These are phyloP conservation scores for Ceratobasidium sp. DNA, from an alignment of 1,284 basidiomycete genomes.

Conservation along the genomic window DNA sequence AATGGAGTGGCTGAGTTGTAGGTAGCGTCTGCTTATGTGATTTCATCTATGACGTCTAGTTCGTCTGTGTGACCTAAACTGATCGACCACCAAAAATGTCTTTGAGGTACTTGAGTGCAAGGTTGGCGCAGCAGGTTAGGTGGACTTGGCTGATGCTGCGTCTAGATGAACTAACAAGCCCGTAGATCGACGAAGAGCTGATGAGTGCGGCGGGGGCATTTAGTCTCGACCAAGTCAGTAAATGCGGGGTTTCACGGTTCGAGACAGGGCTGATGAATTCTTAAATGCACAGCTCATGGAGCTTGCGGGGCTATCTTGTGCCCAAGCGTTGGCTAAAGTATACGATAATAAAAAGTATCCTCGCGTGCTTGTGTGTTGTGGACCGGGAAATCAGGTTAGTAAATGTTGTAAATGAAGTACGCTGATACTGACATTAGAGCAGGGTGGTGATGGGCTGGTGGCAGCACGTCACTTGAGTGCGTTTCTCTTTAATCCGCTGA, in stretches of 20 bases:
- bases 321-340: constrained; percentile 81
- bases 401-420: background rate
- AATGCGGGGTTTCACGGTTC: background rate
- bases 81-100: constrained; percentile 57
- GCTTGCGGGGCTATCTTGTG: constrained; percentile 95
- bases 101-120: constrained; percentile 76
- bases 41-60: constrained; percentile 6
- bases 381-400: constrained; percentile 86
- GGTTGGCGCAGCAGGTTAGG: constrained; percentile 77
- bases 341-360: constrained; percentile 72
- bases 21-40: constrained; percentile 6
- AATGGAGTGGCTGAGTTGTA: constrained; percentile 39
- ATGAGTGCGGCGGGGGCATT: constrained; percentile 86
- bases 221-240: constrained; percentile 81
- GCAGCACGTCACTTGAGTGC: constrained; percentile 91
- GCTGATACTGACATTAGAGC: constrained; percentile 36
- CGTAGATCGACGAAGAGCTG: constrained; percentile 88
- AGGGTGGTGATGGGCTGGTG: constrained; percentile 95
- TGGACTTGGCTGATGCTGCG: background rate
- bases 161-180: constrained; percentile 18
- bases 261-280: too few species aligned
- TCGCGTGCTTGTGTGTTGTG: constrained; percentile 89
- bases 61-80: background rate
- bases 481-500: constrained; percentile 40
- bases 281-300: constrained; percentile 88